Conservation (phyloP, 495 filamentous ascomycete species). For the Aspergillus affinis region DNA sequence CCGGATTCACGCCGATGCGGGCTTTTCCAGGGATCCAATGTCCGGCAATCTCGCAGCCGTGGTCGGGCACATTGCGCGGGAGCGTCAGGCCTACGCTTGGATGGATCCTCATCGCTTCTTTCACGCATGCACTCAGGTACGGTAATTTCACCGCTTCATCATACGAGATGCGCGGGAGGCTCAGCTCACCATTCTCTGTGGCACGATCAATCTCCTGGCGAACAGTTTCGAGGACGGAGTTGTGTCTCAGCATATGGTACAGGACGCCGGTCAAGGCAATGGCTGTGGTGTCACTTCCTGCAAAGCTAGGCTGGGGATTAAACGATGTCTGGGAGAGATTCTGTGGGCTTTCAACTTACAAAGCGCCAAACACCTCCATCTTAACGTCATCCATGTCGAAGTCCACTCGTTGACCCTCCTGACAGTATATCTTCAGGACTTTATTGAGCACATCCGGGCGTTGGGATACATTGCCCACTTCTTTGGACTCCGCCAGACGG, state of each 20-base stretch:
- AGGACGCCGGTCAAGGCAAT: slow-evolving; percentile 42
- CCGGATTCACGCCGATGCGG: slow-evolving; percentile 28
- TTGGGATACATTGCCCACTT: background rate
- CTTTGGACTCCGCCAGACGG: background rate
- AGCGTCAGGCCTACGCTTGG: slow-evolving; percentile 22
- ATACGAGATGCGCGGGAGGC: slow-evolving; percentile 16
- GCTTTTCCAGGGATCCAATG: slow-evolving; percentile 20
- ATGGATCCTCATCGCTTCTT: slow-evolving; percentile 31
- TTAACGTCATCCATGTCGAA: slow-evolving; percentile 25
- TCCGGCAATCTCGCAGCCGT: slow-evolving; percentile 17
- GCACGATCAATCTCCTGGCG: slow-evolving; percentile 49
- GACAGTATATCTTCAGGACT: slow-evolving; percentile 13
- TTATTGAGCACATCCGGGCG: slow-evolving; percentile 22
- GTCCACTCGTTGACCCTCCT: slow-evolving; percentile 15
- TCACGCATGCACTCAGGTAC: slow-evolving; percentile 42
- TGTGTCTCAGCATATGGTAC: slow-evolving; percentile 51
- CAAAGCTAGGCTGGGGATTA: slow-evolving; percentile 24
- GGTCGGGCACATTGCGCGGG: slow-evolving; percentile 21
- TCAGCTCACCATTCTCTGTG: slow-evolving; percentile 12
- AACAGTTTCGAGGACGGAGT: slow-evolving; percentile 44
- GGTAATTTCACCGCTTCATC: slow-evolving; percentile 35
- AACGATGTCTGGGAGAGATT: background rate
- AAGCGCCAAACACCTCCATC: slow-evolving; percentile 15
- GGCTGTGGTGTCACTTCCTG: slow-evolving; percentile 53
- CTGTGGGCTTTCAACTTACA: background rate